These are phyloP conservation scores for Solanum rostratum DNA, from an alignment of 257 asterid genomes.

Conservation along the genomic window DNA sequence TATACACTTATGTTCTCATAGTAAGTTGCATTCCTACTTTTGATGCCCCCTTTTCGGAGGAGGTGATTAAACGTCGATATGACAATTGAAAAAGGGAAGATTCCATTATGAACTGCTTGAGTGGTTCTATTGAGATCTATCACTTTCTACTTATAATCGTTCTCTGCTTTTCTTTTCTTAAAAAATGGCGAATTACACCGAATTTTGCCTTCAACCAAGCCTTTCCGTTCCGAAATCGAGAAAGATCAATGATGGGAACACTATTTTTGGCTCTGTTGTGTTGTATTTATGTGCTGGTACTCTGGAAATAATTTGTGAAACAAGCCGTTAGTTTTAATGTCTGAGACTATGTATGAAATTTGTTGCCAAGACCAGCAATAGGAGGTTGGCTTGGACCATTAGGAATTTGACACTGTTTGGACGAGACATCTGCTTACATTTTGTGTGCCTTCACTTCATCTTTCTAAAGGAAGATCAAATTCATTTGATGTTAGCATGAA, in stretches of 20 bases:
- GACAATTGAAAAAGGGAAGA: background rate
- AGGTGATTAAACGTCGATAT: background rate
- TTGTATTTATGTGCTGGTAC: no score
- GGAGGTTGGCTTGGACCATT: no score
- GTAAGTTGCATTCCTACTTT: background rate
- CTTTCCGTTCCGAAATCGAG: no score
- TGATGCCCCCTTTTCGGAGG: background rate
- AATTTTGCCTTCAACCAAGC: no score
- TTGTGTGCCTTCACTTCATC: background rate
- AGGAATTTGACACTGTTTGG: background rate
- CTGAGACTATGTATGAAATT: no score
- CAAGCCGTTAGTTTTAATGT: no score
- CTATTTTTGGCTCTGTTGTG: background rate
- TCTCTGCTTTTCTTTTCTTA: no score
- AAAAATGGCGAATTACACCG: no score
- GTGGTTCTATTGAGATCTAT: no score
- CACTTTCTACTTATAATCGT: background rate
- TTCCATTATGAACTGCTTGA: no score
- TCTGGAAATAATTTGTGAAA: no score
- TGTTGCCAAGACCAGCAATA: no score
- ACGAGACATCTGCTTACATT: background rate
- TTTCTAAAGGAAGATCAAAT: background rate
- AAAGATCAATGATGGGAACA: background rate
- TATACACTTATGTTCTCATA: background rate
- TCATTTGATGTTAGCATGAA: background rate